Evolutionary conservation across 2,329 filamentous ascomycete species (phyloP).

Genomic region (Neocatenulostroma microsporum): DNA sequence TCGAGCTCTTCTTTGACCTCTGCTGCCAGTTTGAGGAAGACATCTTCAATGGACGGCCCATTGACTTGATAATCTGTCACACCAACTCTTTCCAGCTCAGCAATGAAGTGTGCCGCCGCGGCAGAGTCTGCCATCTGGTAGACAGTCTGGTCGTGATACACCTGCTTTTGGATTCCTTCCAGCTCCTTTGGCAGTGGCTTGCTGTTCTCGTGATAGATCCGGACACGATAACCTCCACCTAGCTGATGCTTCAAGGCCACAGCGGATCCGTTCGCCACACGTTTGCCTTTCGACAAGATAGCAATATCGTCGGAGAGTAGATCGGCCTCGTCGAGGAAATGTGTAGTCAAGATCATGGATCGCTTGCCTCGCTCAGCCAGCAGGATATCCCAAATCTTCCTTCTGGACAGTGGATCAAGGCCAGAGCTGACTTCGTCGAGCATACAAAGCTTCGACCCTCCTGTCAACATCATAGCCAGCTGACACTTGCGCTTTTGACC

Average conservation of each 20-base stretch:
- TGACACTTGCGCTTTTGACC: constrained; percentile 91
- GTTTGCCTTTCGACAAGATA: constrained; percentile 73
- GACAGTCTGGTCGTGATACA: constrained; percentile 61
- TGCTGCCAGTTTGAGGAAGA: constrained; percentile 78
- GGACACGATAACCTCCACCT: constrained; percentile 77
- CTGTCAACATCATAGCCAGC: constrained; percentile 90
- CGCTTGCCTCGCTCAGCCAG: constrained; percentile 72
- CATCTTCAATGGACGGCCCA: constrained; percentile 85
- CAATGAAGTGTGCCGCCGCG: constrained; percentile 64
- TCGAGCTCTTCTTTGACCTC: constrained; percentile 56
- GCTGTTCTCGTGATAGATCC: constrained; percentile 53
- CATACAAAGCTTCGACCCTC: constrained; percentile 78
- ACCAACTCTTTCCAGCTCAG: constrained; percentile 56
- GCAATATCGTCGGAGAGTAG: constrained; percentile 81
- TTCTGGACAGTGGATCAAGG: constrained; percentile 73
- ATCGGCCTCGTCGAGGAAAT: constrained; percentile 91
- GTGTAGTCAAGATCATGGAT: constrained; percentile 82
- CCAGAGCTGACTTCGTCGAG: constrained; percentile 88
- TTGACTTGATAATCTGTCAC: constrained; percentile 76
- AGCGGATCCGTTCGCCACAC: constrained; percentile 76
- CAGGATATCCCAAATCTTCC: constrained; percentile 92
- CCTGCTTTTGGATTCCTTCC: constrained; percentile 31
- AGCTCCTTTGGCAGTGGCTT: constrained; percentile 23
- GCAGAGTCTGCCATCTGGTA: constrained; percentile 64
- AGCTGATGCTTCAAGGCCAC: constrained; percentile 75